Conservation (phyloP, 768 basidiomycete species). For the Russula sp. region DNA sequence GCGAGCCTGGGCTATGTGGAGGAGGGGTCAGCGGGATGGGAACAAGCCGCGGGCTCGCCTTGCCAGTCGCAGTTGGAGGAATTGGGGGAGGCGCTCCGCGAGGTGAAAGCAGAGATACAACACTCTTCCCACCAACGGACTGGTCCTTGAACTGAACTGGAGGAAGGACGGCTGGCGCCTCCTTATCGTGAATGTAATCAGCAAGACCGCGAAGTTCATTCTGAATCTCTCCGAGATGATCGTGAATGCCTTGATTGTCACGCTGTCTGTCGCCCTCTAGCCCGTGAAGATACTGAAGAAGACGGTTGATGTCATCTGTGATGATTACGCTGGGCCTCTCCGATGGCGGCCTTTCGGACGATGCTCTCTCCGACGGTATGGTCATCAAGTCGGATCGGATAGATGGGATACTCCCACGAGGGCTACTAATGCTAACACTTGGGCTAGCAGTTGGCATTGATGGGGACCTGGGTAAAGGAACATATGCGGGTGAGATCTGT, state of each 20-base stretch:
- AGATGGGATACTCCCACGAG: constrained; percentile 48
- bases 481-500: constrained; percentile 36
- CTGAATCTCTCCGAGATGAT: constrained; percentile 67
- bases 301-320: constrained; percentile 51
- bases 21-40: constrained; percentile 47
- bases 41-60: constrained; percentile 20
- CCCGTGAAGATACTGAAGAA: constrained; percentile 58
- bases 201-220: constrained; percentile 61
- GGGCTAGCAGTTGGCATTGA: constrained; percentile 43
- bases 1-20: constrained; percentile 42
- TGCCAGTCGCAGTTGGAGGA: constrained; percentile 13
- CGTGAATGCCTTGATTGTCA: constrained; percentile 61
- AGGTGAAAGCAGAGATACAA: constrained; percentile 36
- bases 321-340: constrained; percentile 43
- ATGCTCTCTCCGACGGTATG: constrained; percentile 37
- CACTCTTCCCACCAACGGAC: constrained; percentile 36
- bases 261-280: constrained; percentile 59
- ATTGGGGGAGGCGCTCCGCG: constrained; percentile 27
- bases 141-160: constrained; percentile 17
- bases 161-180: constrained; percentile 17
- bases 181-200: constrained; percentile 34
- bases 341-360: constrained; percentile 32
- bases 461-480: constrained; percentile 39
- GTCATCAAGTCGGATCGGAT: constrained; percentile 48
- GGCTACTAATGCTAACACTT: constrained; percentile 52